Percentiles rank a stretch among this genome's conserved stretches.
These are phyloP conservation scores for Talaromyces pinophilus DNA, from an alignment of 2,329 filamentous ascomycete genomes.

Conservation along the genomic window DNA sequence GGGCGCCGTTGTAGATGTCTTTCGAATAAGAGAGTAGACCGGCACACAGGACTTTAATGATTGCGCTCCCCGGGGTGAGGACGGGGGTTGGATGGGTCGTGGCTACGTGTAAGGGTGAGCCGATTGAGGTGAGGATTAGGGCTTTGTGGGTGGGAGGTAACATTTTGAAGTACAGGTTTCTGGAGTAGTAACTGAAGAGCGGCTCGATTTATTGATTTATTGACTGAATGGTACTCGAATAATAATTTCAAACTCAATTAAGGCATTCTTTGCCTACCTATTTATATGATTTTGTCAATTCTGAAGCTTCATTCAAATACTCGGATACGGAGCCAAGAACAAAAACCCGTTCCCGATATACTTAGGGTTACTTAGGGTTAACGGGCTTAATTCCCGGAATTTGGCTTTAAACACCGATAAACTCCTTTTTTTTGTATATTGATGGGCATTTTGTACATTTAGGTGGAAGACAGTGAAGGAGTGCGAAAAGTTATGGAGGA, in stretches of 20 bases:
- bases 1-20: conserved; percentile 20
- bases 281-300: neutral
- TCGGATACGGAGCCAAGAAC: neutral
- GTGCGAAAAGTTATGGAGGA: neutral
- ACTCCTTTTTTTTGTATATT: neutral
- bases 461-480: neutral
- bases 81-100: conserved; percentile 1
- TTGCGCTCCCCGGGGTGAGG: conserved; percentile 14
- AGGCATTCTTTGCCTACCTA: neutral
- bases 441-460: neutral
- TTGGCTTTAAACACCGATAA: neutral
- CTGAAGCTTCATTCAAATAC: neutral
- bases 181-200: neutral
- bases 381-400: neutral
- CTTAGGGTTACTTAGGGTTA: neutral
- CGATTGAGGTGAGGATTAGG: conserved; percentile 16
- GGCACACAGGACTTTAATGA: conserved; percentile 13
- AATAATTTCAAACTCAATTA: too few relatives aligned
- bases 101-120: conserved; percentile 7
- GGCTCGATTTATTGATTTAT: neutral
- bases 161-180: neutral
- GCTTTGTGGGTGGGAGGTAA: conserved; percentile 16
- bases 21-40: conserved; percentile 14
- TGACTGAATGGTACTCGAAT: neutral
- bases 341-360: neutral